Conservation (phyloP, 345 rosid species). For the Eucalyptus sp. region DNA sequence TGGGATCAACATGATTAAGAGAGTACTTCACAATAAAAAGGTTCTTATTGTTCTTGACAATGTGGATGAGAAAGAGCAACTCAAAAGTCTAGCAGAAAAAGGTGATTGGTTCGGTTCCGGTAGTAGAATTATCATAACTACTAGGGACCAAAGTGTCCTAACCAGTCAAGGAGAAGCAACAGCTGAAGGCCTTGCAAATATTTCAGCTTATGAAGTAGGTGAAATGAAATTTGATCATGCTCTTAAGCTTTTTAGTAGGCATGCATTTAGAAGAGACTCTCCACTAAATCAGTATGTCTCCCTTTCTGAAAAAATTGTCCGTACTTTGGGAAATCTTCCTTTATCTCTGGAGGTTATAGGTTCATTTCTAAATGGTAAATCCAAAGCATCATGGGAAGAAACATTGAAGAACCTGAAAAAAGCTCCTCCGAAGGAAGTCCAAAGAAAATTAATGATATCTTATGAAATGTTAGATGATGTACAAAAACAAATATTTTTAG, state of each 20-base stretch:
- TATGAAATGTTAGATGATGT: too few species aligned
- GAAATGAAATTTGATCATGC: fast-evolving
- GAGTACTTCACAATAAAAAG: fast-evolving
- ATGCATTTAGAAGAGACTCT: neutral
- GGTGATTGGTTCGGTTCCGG: neutral
- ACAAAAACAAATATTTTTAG: too few species aligned
- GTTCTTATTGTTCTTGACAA: fast-evolving
- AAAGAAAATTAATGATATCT: too few species aligned
- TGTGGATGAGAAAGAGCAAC: neutral
- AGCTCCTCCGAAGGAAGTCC: too few species aligned
- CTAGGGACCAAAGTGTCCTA: neutral
- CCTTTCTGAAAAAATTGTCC: fast-evolving
- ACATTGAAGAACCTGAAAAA: too few species aligned
- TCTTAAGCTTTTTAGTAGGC: neutral
- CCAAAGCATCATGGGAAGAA: too few species aligned
- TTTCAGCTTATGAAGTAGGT: fast-evolving
- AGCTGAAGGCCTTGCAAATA: neutral
- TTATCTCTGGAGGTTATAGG: too few species aligned
- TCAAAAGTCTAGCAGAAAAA: fast-evolving
- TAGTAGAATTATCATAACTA: neutral
- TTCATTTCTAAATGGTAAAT: too few species aligned
- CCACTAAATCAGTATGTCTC: fast-evolving
- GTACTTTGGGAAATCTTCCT: too few species aligned
- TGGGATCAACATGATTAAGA: fast-evolving
- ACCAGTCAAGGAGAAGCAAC: fast-evolving